Evolutionary conservation across 768 basidiomycete genomes (phyloP).

Genomic region (Suillus paluster): DNA sequence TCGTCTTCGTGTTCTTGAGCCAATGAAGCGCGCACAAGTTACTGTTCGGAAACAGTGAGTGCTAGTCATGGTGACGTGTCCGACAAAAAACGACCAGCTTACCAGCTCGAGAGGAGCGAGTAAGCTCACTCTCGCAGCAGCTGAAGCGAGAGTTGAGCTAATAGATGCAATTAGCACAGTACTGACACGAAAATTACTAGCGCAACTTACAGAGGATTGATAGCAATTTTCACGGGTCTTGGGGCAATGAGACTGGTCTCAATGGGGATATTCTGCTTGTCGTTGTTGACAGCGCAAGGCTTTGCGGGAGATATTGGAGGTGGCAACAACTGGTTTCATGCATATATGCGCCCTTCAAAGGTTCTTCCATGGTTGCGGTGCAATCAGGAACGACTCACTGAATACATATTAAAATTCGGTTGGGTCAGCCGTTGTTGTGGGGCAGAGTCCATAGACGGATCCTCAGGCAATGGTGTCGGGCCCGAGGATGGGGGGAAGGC

Average conservation of each 20-base stretch:
- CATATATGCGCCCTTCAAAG: too few species aligned
- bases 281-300: background rate
- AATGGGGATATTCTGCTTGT: background rate
- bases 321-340: background rate
- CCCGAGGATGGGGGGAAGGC: too few species aligned
- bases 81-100: background rate
- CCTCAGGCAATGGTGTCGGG: too few species aligned
- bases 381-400: too few species aligned
- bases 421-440: too few species aligned
- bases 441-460: too few species aligned
- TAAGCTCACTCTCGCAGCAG: background rate
- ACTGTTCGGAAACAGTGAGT: too few species aligned
- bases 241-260: background rate
- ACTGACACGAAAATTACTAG: background rate
- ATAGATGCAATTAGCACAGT: background rate
- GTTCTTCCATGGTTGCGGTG: too few species aligned
- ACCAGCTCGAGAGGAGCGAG: background rate
- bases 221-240: background rate
- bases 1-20: background rate
- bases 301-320: background rate
- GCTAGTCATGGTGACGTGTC: too few species aligned
- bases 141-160: background rate
- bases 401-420: too few species aligned
- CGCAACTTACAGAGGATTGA: background rate
- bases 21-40: background rate